Conservation (phyloP, 78 protist species). For the Dictyostelium intermedium region DNA sequence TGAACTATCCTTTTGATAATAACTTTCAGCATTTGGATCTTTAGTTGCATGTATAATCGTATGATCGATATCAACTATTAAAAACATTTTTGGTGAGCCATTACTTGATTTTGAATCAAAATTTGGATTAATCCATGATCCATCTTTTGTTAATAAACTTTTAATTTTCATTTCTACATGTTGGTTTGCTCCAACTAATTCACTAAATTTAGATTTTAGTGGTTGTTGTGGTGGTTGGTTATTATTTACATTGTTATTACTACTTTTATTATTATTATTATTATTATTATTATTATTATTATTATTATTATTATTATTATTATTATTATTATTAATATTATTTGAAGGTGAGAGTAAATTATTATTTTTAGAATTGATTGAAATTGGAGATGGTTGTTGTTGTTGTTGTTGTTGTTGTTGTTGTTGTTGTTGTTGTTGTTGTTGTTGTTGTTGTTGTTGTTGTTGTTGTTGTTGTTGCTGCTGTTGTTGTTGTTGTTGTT, state of each 20-base stretch:
- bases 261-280: background rate
- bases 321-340: background rate
- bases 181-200: background rate
- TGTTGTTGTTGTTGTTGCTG: background rate
- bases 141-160: constrained; percentile 10
- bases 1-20: background rate
- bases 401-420: constrained; percentile 11
- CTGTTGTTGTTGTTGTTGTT: background rate
- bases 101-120: background rate
- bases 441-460: background rate
- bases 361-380: background rate
- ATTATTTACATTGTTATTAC: background rate
- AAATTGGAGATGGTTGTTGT: constrained; percentile 39
- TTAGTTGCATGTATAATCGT: constrained; percentile 40
- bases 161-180: background rate
- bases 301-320: too few relatives aligned
- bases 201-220: background rate
- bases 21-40: constrained; percentile 7
- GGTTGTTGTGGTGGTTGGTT: background rate
- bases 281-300: background rate
- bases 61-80: constrained; percentile 58
- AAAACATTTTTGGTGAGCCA: constrained; percentile 47
- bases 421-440: background rate
- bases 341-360: background rate
- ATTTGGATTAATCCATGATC: constrained; percentile 22